Evolutionary conservation across 108 stramenopile species (phyloP), one percentile per base, ranked within the genome.

Genomic region (Pseudonitzschia pungens): DNA sequence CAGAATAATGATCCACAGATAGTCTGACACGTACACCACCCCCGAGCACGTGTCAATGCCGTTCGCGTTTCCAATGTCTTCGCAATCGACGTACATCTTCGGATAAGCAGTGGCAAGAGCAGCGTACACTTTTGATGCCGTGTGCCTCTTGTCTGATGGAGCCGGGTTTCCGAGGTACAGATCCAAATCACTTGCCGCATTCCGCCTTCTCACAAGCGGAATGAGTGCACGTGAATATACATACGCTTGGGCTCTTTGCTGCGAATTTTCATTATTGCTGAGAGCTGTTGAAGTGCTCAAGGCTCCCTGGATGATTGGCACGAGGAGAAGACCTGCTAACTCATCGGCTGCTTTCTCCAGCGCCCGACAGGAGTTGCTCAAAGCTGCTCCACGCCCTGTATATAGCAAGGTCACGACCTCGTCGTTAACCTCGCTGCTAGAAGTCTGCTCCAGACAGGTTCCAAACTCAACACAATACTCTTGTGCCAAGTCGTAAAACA

Each of bases 301-400:
- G 27, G 85, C 75, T 26, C 84, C 87, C 80, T 94, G 90, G 57
- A 94, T 89, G 21, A 91, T 50, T 10, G 89, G 89, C 50, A 89
- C 77, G 26, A 82, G 60, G 8, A 92, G 65, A 20, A 86, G 65
- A 51, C 68, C 68, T 28, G 86, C 79, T 27, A 94, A 79, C 76
- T 86, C 79, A 22, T 69, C 62, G 6, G 83, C 76, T 4, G 82
- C 81, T 55, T 84, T 87, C 33, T 54, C 68, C 31, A 94, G 67
- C 43, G 78, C 78, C 28, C 68, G 71, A 75, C 93, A 94, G 45
- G 75, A 70, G 68, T 75, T 64, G 59, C 81, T 43, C 45, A 72
- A 50, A n/a, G 81, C 70, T 12, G 88, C 87, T 26, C 87, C 89
- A 28, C 87, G 76, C 32, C 86, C 90, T 14, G 88, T 67, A 63